Conservation (phyloP, 371 early-diverging fungal genomes). For the Syncephalastrum sp. region DNA sequence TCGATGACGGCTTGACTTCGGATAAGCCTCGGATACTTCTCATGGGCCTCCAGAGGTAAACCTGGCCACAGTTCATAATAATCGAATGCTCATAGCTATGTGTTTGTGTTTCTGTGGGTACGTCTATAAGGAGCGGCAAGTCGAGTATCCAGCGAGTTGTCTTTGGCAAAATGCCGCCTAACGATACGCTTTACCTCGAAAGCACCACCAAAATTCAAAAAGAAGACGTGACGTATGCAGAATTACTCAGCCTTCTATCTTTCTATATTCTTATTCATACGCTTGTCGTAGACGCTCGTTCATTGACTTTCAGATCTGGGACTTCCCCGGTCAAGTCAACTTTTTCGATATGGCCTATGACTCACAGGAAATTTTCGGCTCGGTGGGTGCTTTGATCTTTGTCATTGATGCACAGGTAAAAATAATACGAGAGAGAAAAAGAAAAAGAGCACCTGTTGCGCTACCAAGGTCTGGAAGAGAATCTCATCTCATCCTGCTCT, state of each 20-base stretch:
- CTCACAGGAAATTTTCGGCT: constrained; percentile 72
- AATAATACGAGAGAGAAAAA: not conserved
- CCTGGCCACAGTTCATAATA: not conserved
- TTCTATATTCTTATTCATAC: not conserved
- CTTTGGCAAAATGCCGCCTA: constrained; percentile 90
- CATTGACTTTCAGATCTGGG: constrained; percentile 90
- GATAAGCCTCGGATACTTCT: constrained; percentile 63
- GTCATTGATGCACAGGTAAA: constrained; percentile 90
- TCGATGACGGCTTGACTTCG: constrained; percentile 34
- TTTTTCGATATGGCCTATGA: constrained; percentile 76
- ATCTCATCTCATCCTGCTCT: not conserved
- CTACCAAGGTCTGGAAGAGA: not conserved
- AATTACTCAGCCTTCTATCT: not conserved
- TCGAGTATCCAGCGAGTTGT: constrained; percentile 91
- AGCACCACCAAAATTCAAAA: constrained; percentile 81
- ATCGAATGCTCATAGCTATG: no score
- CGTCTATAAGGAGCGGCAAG: constrained; percentile 81
- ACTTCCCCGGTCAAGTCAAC: constrained; percentile 92
- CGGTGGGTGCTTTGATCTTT: constrained; percentile 83
- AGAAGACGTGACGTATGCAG: constrained; percentile 69
- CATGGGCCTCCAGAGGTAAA: constrained; percentile 68
- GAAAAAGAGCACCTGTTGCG: not conserved
- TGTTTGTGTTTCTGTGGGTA: not conserved
- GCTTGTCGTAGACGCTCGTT: constrained; percentile 64
- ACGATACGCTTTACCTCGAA: constrained; percentile 90